Percentiles rank a stretch among this genome's conserved stretches.
phyloP scores from a whole-genome alignment of 106 monocot species.

The Hemerocallis citrina region DNA sequence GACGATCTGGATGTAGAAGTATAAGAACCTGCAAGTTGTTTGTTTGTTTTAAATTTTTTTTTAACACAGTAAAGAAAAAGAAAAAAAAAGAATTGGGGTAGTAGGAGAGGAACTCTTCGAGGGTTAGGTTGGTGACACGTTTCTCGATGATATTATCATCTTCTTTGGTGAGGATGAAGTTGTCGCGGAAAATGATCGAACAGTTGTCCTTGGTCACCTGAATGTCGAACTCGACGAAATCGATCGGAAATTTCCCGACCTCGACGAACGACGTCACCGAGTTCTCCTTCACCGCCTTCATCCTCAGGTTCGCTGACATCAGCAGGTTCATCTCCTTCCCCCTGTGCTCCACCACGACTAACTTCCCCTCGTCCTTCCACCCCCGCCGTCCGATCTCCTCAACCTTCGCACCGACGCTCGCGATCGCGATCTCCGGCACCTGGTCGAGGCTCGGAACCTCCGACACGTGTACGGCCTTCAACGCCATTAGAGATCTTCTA shows the following conservation, averaged over 20 bases:
- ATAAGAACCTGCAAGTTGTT: no score
- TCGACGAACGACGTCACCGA: slow-evolving; percentile 58
- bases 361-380: slow-evolving; percentile 4
- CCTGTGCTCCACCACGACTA: slow-evolving; percentile 67
- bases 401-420: no score
- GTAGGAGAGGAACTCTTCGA: slow-evolving; percentile 49
- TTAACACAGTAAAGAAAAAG: no score
- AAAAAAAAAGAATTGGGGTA: no score
- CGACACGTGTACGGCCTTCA: no score
- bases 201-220: slow-evolving; percentile 82
- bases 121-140: slow-evolving; percentile 40
- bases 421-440: no score
- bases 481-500: no score
- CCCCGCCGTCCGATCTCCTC: slow-evolving; percentile 4
- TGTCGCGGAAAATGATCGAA: slow-evolving; percentile 81
- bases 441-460: no score
- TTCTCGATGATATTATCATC: slow-evolving; percentile 38
- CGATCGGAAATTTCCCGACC: slow-evolving; percentile 53
- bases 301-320: slow-evolving; percentile 46
- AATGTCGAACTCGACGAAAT: slow-evolving; percentile 85
- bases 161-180: slow-evolving; percentile 59
- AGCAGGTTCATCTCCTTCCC: slow-evolving; percentile 81
- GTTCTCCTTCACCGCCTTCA: slow-evolving; percentile 69
- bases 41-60: no score
- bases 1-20: no score